Evolutionary conservation across 768 basidiomycete genomes (phyloP).

Genomic region (Suillus alpinus): DNA sequence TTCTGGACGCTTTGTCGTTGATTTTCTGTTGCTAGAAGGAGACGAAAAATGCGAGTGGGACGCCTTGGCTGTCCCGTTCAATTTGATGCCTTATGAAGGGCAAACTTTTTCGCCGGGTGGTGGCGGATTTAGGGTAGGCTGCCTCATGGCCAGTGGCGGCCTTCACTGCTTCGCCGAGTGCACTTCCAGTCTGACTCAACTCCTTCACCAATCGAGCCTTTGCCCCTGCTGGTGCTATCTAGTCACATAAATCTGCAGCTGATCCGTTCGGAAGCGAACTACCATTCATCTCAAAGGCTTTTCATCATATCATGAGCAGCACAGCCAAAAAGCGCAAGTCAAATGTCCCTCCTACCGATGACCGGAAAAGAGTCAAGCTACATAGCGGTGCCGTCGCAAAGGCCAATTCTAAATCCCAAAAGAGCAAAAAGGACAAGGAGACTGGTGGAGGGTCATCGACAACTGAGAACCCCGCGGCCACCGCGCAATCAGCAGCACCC

Average conservation of each 20-base stretch:
- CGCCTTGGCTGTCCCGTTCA: not conserved
- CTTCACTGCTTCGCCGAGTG: not conserved
- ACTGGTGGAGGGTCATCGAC: not conserved
- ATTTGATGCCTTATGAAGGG: not conserved
- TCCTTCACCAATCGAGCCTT: not conserved
- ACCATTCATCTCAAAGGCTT: not conserved
- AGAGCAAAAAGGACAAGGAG: not conserved
- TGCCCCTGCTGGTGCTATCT: not conserved
- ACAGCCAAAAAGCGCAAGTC: not conserved
- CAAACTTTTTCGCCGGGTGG: conserved; percentile 4
- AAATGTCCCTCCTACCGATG: not conserved
- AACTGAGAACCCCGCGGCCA: not conserved
- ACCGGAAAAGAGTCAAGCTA: not conserved
- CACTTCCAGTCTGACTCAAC: not conserved
- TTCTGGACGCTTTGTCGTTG: conserved; percentile 9
- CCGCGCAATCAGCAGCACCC: not conserved
- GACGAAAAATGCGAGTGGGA: conserved; percentile 17
- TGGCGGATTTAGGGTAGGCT: conserved; percentile 7
- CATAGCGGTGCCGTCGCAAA: not conserved
- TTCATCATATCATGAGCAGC: not conserved
- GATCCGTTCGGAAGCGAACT: not conserved
- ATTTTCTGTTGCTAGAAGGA: conserved; percentile 7
- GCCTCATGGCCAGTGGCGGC: not conserved
- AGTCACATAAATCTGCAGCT: not conserved
- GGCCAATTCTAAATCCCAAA: not conserved